These are phyloP conservation scores for Candida caryicola DNA, from an alignment of 805 yeast genomes.

Conservation along the genomic window DNA sequence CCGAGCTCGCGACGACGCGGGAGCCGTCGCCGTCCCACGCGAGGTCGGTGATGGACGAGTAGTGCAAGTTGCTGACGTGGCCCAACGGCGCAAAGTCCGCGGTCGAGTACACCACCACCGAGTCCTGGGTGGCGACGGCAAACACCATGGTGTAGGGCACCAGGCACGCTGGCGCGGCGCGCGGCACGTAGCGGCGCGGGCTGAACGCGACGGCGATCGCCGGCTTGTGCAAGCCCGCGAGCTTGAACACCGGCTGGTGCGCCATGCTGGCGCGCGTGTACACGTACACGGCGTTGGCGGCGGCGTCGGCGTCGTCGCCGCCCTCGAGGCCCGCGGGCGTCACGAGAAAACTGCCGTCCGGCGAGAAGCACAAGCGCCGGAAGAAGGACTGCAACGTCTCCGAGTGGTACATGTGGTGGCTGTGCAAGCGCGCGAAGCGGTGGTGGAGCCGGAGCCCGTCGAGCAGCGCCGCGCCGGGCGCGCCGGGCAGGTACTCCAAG, in stretches of 20 bases:
- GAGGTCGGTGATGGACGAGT: constrained; percentile 83
- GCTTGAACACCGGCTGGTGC: constrained; percentile 68
- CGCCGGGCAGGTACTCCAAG: constrained; percentile 1
- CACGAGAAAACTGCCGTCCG: constrained; percentile 80
- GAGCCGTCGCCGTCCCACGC: constrained; percentile 81
- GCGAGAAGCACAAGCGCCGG: constrained; percentile 80
- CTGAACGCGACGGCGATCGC: constrained; percentile 80
- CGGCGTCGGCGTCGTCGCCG: constrained; percentile 30
- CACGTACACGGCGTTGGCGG: constrained; percentile 71
- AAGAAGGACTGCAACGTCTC: constrained; percentile 90
- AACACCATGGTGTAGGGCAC: constrained; percentile 79
- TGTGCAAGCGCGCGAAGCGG: constrained; percentile 13
- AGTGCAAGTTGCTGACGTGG: constrained; percentile 74
- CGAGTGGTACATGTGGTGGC: constrained; percentile 58
- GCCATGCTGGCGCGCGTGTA: constrained; percentile 69
- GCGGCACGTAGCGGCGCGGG: constrained; percentile 51
- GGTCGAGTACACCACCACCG: constrained; percentile 80
- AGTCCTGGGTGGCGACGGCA: constrained; percentile 91
- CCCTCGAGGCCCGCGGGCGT: constrained; percentile 40
- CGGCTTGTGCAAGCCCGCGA: constrained; percentile 80
- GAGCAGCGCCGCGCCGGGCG: background rate
- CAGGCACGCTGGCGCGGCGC: constrained; percentile 37
- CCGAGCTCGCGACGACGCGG: constrained; percentile 69
- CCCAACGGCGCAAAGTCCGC: constrained; percentile 68
- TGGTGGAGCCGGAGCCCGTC: constrained; percentile 6